These are phyloP conservation scores for Suillus paluster DNA, from an alignment of 768 basidiomycete species.

Conservation along the genomic window DNA sequence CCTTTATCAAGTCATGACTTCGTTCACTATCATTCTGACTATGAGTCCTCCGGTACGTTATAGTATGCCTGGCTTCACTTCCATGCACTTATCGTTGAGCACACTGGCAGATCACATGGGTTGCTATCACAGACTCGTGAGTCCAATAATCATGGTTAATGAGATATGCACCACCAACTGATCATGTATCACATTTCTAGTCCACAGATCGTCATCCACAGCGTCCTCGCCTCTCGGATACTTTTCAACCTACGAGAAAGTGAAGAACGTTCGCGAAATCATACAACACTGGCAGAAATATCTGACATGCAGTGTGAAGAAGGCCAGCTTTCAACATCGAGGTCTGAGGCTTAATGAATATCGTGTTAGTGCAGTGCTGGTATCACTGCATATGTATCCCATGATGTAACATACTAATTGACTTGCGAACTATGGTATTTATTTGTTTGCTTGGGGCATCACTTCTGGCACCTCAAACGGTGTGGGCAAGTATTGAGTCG, in stretches of 20 bases:
- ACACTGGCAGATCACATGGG: background rate
- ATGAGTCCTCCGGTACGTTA: background rate
- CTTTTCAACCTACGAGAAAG: conserved; percentile 5
- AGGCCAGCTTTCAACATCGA: background rate
- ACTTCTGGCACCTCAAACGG: too few species aligned
- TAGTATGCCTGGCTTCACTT: background rate
- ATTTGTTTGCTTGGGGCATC: too few species aligned
- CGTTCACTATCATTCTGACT: background rate
- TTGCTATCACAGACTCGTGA: background rate
- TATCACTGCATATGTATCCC: too few species aligned
- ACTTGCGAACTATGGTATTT: too few species aligned
- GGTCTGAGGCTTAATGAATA: background rate
- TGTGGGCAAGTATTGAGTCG: too few species aligned
- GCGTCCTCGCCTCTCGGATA: too few species aligned
- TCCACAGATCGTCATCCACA: background rate
- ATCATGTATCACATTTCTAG: background rate
- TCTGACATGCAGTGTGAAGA: background rate
- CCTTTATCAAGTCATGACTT: background rate
- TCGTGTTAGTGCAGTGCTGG: background rate
- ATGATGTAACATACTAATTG: too few species aligned
- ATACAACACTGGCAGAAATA: background rate
- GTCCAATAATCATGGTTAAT: too few species aligned
- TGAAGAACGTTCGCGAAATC: background rate
- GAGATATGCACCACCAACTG: background rate
- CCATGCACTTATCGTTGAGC: background rate